Evolutionary conservation across 345 rosid species (phyloP), one percentile per base, ranked within the genome.

Genomic region (Citrus trifoliata): DNA sequence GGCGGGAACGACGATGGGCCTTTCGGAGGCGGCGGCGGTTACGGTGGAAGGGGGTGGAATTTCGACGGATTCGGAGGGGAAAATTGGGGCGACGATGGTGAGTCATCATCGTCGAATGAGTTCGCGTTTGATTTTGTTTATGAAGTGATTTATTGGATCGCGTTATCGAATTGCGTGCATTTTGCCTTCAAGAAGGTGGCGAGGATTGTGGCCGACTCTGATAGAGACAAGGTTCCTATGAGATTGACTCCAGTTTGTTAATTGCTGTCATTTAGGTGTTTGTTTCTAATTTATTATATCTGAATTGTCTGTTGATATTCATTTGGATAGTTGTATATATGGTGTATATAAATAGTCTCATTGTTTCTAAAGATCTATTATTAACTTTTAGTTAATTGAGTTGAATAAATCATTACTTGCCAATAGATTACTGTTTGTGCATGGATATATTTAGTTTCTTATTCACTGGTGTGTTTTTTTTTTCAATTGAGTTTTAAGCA

Each of bases 61-160:
- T 88, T 56, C n/a, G 90, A 87, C 14, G 88, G 90, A 35, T 85
- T 85, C 8, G 95, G 89, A 8, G 86, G 88, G 25, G 87, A 86
- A 16, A 75, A 81, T 62, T 91, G 93, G 97, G 97, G 93, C 24
- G 97, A 94, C 24, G 97, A 89, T 59, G 83, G 87, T 1, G 77
- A 91, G 28, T 82, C 84, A 6, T 87, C 84, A 70, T 87, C 85
- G 32, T 87, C 93, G 30, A 88, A 93, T 0, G 85, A 71, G 76
- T 86, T 89, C 2, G 97, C 98, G 2, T 87, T 89, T 80, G 88
- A 86, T 48, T 96, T 93, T 24, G 85, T 93, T n/a, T 93, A 94
- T 46, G 99, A 96, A 85, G 99, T 96, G 86, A 81, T 96, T 42
- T 89, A 87, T 62, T 96, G 99, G 99, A 96, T 96, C 14, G 98